These are phyloP conservation scores for Candida maris DNA, from an alignment of 805 yeast species.

Conservation along the genomic window DNA sequence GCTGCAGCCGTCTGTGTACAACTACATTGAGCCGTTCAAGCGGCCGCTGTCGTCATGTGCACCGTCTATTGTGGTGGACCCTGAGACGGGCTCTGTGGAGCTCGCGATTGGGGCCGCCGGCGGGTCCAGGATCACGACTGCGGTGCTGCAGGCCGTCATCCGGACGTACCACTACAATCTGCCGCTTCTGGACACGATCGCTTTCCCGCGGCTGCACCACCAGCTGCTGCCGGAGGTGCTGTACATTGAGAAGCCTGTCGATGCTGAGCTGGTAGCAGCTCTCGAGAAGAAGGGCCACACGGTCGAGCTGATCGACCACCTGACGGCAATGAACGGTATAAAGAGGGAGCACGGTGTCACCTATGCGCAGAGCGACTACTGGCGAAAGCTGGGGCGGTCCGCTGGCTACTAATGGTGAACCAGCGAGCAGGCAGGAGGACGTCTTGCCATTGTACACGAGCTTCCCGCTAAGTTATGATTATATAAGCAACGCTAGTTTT, in stretches of 20 bases:
- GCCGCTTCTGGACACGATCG: slow-evolving; percentile 62
- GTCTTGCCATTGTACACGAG: too few species aligned
- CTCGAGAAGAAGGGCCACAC: slow-evolving; percentile 49
- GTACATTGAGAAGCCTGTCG: slow-evolving; percentile 56
- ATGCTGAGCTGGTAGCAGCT: slow-evolving; percentile 33
- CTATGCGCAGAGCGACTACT: slow-evolving; percentile 82
- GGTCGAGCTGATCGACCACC: slow-evolving; percentile 39
- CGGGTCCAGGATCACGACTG: slow-evolving; percentile 81
- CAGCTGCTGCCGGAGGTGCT: slow-evolving; percentile 75
- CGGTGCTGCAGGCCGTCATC: slow-evolving; percentile 76
- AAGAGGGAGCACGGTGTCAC: slow-evolving; percentile 35
- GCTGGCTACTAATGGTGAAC: slow-evolving; percentile 67
- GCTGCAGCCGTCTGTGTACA: slow-evolving; percentile 75
- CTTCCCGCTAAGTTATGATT: too few species aligned
- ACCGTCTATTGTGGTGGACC: slow-evolving; percentile 62
- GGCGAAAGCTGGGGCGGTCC: slow-evolving; percentile 82
- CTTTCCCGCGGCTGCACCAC: slow-evolving; percentile 84
- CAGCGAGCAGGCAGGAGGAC: too few species aligned
- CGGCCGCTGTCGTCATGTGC: slow-evolving; percentile 83
- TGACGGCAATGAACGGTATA: slow-evolving; percentile 59
- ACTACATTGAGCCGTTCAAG: slow-evolving; percentile 68
- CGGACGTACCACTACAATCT: slow-evolving; percentile 56
- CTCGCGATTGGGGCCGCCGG: slow-evolving; percentile 90
- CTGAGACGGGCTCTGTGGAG: slow-evolving; percentile 46
- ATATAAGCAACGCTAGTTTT: too few species aligned